Base-by-base conservation (phyloP, 371 early-diverging fungal genomes). In the Rhizopus arrhizus region DNA sequence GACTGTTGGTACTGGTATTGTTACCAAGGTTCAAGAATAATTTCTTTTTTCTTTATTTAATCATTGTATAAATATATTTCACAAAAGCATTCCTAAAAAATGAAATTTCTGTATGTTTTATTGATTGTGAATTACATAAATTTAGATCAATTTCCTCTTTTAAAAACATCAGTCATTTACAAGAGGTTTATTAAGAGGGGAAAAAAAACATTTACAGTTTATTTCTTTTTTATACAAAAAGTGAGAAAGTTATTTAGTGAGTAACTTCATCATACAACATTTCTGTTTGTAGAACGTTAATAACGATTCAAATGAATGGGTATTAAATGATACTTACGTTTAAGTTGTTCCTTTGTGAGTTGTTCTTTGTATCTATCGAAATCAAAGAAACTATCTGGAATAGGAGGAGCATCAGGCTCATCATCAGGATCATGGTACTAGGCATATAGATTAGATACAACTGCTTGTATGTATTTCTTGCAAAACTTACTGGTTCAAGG, bases 1-100 rank as follows among this genome's bases (percentile, higher is more conserved):
- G 75, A 97, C 99, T 31, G 95, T 98, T 41, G 99, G 96, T 58
- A 96, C 97, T 36, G 98, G 97, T 77, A 85, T 77, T 35, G 71
- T 79, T 47, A 76, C 77, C 66, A 66, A 68, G 64, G 61, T 79
- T 42, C 41, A 74, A 8, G 79, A 73, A 42, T 79, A 75, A 72
- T 59, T 8, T 12, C 29, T 45, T 45, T n/a, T n/a, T 4, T 22
- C n/a, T 34, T 12, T 8, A 34, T 34, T 22, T 22, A 22, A 22
- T 22, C 22, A 22, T 22, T 22, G 22, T 22, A 22, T 2, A 22
- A 22, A 22, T 22, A 22, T 22, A 22, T 22, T 22, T 22, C 22
- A 22, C 22, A 4, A 38, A 38, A 48, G 28, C 48, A 57, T 47
- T 46, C 46, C 34, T 38, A 57, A 57, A 57, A 56, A 56, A 45